Conservation (phyloP, 2,329 filamentous ascomycete genomes). For the Nigrograna mackinnonii region DNA sequence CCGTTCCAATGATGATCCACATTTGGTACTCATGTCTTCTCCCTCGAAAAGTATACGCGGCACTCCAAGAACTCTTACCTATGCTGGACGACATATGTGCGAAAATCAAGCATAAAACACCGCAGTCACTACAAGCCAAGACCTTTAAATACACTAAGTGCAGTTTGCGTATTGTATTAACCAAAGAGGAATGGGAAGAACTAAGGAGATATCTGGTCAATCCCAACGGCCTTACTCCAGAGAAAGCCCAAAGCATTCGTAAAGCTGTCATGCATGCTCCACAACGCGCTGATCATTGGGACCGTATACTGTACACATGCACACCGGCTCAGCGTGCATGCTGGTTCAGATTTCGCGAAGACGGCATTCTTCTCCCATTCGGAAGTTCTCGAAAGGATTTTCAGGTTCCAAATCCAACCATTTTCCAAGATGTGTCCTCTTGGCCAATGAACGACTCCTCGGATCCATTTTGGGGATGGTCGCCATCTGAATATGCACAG, state of each 20-base stretch:
- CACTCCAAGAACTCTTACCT: constrained; percentile 30
- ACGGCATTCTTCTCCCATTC: constrained; percentile 49
- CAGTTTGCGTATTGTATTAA: constrained; percentile 30
- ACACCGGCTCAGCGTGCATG: constrained; percentile 29
- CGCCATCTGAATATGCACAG: constrained; percentile 26
- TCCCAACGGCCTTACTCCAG: constrained; percentile 21
- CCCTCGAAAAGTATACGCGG: constrained; percentile 16
- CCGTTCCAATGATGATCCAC: constrained; percentile 43
- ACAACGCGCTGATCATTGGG: constrained; percentile 33
- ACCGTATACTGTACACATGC: constrained; percentile 28
- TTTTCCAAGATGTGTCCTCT: constrained; percentile 38
- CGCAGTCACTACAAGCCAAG: constrained; percentile 27
- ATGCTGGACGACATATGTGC: constrained; percentile 37
- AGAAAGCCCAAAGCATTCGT: constrained; percentile 25
- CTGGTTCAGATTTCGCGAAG: constrained; percentile 32
- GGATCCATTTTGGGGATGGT: constrained; percentile 44
- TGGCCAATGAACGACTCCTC: constrained; percentile 46
- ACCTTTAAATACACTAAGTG: constrained; percentile 30
- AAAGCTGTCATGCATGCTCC: constrained; percentile 28
- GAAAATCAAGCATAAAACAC: constrained; percentile 33
- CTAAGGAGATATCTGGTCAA: constrained; percentile 29
- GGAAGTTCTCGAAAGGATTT: constrained; percentile 35
- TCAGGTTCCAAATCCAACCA: constrained; percentile 41
- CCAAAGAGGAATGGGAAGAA: constrained; percentile 33
- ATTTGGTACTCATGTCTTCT: constrained; percentile 52